Evolutionary conservation across 2,329 filamentous ascomycete species (phyloP).

Genomic region (Penicillium verrucosum): DNA sequence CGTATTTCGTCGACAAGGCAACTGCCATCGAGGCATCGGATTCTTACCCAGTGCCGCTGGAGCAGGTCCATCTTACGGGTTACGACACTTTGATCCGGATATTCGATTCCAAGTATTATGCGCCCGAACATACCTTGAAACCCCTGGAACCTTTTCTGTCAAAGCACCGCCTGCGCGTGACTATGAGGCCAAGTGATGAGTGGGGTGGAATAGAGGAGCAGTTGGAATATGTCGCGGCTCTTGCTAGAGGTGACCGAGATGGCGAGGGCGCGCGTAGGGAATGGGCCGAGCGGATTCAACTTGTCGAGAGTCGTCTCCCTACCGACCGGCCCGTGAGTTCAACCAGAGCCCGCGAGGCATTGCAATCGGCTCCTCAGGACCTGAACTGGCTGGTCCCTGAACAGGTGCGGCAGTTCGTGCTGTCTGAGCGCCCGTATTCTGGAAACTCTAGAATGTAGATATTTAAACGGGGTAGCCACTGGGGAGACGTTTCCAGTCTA

Average conservation of each 20-base stretch:
- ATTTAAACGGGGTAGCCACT: background rate
- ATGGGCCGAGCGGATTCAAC: conserved; percentile 43
- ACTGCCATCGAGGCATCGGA: conserved; percentile 39
- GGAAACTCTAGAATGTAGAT: background rate
- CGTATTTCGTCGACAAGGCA: conserved; percentile 50
- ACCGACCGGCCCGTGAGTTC: conserved; percentile 43
- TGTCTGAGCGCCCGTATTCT: conserved; percentile 32
- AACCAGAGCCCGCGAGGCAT: conserved; percentile 41
- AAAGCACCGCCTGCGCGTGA: conserved; percentile 45
- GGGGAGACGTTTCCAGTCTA: background rate
- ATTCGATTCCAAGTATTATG: conserved; percentile 50
- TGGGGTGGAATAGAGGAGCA: conserved; percentile 43
- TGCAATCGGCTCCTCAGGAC: conserved; percentile 28
- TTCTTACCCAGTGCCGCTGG: conserved; percentile 34
- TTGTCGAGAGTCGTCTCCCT: conserved; percentile 39
- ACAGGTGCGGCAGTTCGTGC: conserved; percentile 34
- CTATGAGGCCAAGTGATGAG: conserved; percentile 41
- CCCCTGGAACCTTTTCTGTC: conserved; percentile 43
- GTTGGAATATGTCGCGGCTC: conserved; percentile 34
- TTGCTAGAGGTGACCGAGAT: conserved; percentile 39
- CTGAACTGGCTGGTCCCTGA: conserved; percentile 38
- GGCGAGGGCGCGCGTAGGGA: conserved; percentile 38
- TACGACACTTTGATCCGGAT: conserved; percentile 51
- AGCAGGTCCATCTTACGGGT: conserved; percentile 49
- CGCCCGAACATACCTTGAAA: conserved; percentile 42